These are phyloP conservation scores for Bremia lactucae DNA, from an alignment of 352 stramenopile genomes.

Conservation along the genomic window DNA sequence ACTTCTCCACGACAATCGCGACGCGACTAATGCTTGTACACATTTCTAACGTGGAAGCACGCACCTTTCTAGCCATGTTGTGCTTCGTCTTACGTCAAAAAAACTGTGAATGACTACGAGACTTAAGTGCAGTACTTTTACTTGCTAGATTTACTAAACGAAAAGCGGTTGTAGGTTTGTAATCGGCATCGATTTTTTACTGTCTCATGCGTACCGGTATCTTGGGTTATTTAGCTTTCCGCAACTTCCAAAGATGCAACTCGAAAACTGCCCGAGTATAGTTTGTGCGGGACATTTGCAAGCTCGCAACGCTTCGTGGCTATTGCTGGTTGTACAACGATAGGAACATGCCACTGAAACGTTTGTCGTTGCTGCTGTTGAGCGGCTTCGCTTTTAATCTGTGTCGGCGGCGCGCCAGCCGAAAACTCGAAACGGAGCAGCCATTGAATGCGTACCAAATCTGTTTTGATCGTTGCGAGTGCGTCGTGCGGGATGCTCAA, in stretches of 20 bases:
- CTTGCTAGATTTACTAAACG: conserved; percentile 1
- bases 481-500: conserved; percentile 48
- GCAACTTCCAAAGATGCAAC: conserved; percentile 9
- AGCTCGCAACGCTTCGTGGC: conserved; percentile 24
- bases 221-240: too few species aligned
- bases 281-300: conserved; percentile 43
- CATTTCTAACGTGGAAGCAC: conserved; percentile 2
- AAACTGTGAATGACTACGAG: conserved; percentile 15
- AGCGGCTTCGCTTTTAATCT: not conserved
- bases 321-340: conserved; percentile 29
- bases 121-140: conserved; percentile 1
- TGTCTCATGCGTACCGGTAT: too few species aligned
- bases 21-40: too few species aligned
- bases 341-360: conserved; percentile 47
- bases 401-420: conserved; percentile 6
- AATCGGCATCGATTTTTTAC: too few species aligned
- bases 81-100: conserved; percentile 7
- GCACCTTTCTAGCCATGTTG: conserved; percentile 27
- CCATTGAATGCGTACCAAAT: conserved; percentile 55
- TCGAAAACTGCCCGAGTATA: conserved; percentile 36
- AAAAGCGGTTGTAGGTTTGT: not conserved
- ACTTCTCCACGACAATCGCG: not conserved
- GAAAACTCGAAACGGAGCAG: conserved; percentile 56
- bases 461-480: conserved; percentile 42
- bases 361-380: conserved; percentile 18